These are phyloP conservation scores for Brassica balearica DNA, from an alignment of 441 rosid genomes.

Conservation along the genomic window DNA sequence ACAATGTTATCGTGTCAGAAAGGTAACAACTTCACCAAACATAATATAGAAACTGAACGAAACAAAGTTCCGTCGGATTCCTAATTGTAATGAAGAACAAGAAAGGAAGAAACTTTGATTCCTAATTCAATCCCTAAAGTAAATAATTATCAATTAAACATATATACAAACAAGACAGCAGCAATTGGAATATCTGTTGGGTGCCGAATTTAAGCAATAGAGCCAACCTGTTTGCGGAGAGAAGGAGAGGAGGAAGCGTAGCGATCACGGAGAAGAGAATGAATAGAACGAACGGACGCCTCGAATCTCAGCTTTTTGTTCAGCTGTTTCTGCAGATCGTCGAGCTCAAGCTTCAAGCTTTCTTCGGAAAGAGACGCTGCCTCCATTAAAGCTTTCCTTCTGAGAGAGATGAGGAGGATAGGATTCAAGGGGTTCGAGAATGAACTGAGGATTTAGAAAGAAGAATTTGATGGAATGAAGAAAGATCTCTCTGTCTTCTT, in stretches of 20 bases:
- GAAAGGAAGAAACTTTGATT: background rate
- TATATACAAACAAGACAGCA: background rate
- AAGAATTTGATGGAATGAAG: slow-evolving; percentile 5
- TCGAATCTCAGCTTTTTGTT: slow-evolving; percentile 81
- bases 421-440: background rate
- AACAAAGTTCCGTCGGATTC: background rate
- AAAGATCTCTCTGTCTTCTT: slow-evolving; percentile 4
- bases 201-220: background rate
- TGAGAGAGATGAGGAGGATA: background rate
- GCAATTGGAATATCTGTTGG: background rate
- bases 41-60: background rate
- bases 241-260: slow-evolving; percentile 68
- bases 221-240: slow-evolving; percentile 63
- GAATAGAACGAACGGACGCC: slow-evolving; percentile 69
- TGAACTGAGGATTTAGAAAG: background rate
- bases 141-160: background rate
- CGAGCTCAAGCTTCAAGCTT: slow-evolving; percentile 62
- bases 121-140: slow-evolving; percentile 7
- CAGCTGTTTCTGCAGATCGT: slow-evolving; percentile 78
- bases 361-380: slow-evolving; percentile 48
- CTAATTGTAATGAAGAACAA: background rate
- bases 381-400: slow-evolving; percentile 21
- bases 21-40: background rate
- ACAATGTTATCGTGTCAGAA: background rate
- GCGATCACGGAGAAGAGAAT: slow-evolving; percentile 53